Evolutionary conservation across 345 rosid genomes (phyloP), one percentile per base, ranked within the genome.

Genomic region (Geranium brycei): DNA sequence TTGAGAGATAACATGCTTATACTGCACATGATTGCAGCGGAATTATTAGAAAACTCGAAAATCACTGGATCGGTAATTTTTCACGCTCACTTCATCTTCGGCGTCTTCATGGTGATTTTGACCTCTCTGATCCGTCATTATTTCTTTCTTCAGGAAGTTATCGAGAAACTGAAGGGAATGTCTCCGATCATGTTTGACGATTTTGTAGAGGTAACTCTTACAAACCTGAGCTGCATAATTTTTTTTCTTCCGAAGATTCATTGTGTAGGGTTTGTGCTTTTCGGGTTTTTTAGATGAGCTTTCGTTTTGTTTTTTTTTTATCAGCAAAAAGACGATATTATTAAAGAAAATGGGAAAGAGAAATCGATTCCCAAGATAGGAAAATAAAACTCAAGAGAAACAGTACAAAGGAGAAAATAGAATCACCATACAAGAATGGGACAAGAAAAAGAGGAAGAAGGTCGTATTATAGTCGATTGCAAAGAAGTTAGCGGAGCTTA

Each of bases 401-500:
- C 2, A 23, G 28, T 23, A 23, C 28, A 23, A 23, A 2, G 28
- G 28, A 23, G 28, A 23, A 23, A 23, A 23, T 23, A 23, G 28
- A 23, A 23, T 23, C 28, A 23, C 28, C 1, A 23, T 23, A 23
- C 28, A 23, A 23, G 28, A 23, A 23, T 23, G 28, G 28, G 28
- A 23, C 28, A 23, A 23, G 28, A 23, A 23, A 23, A 23, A 23
- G 2, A 23, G 28, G 28, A 23, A 23, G 28, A 23, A 23, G 28
- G 1, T 23, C 17, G 59, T 30, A 47, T 7, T 30, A 65, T 83
- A 91, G 98, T 73, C 98, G 19, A 40, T 91, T 51, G 96, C 98
- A 58, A 91, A 85, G 88, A 87, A 91, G 85, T 89, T 89, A 40
- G 96, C 97, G 0, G 96, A 83, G 63, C 82, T 88, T 47, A 85